Conservation (phyloP, 75 land plant genomes). For the Azolla pinnata region DNA sequence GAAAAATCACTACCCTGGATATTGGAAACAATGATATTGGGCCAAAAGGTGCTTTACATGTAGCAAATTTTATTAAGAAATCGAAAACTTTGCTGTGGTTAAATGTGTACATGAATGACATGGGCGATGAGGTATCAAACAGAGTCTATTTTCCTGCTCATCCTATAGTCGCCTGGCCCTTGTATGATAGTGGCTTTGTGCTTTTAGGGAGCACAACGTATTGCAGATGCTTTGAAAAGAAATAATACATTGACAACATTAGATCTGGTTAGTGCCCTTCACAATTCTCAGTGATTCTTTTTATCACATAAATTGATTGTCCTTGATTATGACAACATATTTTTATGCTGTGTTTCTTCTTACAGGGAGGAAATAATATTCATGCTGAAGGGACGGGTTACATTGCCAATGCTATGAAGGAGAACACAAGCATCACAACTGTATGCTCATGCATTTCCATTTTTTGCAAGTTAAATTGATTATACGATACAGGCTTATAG, state of each 20-base stretch:
- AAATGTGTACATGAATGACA: slow-evolving; percentile 99
- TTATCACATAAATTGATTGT: background rate
- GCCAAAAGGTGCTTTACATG: slow-evolving; percentile 74
- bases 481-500: no score
- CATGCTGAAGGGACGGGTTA: slow-evolving; percentile 53
- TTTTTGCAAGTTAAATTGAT: no score
- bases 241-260: slow-evolving; percentile 54
- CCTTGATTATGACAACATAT: background rate
- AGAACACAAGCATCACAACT: slow-evolving; percentile 63
- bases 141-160: background rate
- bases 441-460: no score
- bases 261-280: slow-evolving; percentile 52
- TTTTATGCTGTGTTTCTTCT: slow-evolving; percentile 1
- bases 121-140: slow-evolving; percentile 79
- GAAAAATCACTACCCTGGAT: slow-evolving; percentile 60
- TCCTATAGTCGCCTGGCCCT: no score
- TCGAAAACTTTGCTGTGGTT: slow-evolving; percentile 70
- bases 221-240: slow-evolving; percentile 78
- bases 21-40: slow-evolving; percentile 86
- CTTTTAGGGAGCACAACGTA: slow-evolving; percentile 76
- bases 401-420: slow-evolving; percentile 71
- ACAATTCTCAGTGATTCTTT: slow-evolving; percentile 31
- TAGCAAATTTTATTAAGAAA: slow-evolving; percentile 83
- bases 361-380: slow-evolving; percentile 95
- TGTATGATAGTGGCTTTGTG: no score